Evolutionary conservation across 345 rosid genomes (phyloP).

Genomic region (Litchi chinensis): DNA sequence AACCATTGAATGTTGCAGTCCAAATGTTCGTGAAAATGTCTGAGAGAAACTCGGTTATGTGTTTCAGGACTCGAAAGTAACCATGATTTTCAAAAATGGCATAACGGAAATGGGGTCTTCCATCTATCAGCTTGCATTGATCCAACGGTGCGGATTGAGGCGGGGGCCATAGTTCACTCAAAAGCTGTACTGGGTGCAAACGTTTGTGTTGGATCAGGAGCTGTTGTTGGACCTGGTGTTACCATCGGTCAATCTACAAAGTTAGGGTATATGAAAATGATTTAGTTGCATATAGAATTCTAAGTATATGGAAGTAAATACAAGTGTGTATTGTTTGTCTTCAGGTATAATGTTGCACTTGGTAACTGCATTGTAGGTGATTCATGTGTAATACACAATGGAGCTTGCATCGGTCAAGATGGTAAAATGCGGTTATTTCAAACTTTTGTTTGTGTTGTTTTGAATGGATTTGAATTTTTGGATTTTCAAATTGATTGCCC

Average conservation of each 20-base stretch:
- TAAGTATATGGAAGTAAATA: neutral
- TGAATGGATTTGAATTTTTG: neutral
- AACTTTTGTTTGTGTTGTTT: conserved; percentile 8
- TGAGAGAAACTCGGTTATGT: neutral
- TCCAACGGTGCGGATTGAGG: conserved; percentile 54
- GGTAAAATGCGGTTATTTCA: conserved; percentile 42
- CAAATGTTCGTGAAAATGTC: conserved; percentile 17
- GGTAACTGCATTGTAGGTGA: conserved; percentile 69
- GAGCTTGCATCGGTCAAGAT: conserved; percentile 90
- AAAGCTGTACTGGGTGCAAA: conserved; percentile 54
- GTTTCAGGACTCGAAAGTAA: conserved; percentile 36
- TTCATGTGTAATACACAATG: conserved; percentile 69
- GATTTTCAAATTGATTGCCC: neutral
- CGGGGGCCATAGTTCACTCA: conserved; percentile 65
- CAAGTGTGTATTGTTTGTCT: neutral
- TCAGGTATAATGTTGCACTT: conserved; percentile 68
- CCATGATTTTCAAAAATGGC: conserved; percentile 49
- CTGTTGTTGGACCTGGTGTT: conserved; percentile 70
- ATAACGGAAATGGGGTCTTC: conserved; percentile 66
- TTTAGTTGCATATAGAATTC: neutral
- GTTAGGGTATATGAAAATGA: conserved; percentile 50
- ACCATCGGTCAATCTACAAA: conserved; percentile 53
- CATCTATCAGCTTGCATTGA: conserved; percentile 63
- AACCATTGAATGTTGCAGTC: neutral
- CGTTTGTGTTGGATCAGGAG: conserved; percentile 67